Percentiles rank a stretch among this genome's conserved stretches.
Conservation (phyloP, 371 early-diverging fungal genomes). For the Syncephalis fuscata region DNA sequence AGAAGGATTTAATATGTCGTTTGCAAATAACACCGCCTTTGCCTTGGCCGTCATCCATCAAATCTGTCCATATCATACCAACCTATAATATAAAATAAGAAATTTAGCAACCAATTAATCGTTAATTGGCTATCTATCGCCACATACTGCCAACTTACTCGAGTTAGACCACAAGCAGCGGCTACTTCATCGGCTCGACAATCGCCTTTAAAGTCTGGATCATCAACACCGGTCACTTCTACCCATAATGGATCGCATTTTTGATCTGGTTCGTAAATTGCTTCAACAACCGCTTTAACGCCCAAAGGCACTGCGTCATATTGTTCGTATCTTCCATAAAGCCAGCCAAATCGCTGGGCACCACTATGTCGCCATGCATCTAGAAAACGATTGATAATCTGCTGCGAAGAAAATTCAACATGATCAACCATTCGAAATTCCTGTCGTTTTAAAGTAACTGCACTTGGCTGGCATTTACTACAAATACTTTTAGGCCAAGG, state of each 20-base stretch:
- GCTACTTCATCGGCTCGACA: conserved; percentile 36
- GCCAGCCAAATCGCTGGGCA: conserved; percentile 79
- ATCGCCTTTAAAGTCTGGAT: no score
- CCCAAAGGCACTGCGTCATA: conserved; percentile 91
- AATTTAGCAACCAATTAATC: no score
- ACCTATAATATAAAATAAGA: conserved; percentile 21
- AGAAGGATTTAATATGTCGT: conserved; percentile 83
- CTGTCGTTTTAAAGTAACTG: conserved; percentile 80
- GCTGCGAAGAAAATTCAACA: conserved; percentile 87
- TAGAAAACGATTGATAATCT: conserved; percentile 79
- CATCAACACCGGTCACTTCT: conserved; percentile 6
- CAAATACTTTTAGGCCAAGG: conserved; percentile 93
- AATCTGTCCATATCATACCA: conserved; percentile 94
- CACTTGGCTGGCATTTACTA: conserved; percentile 93
- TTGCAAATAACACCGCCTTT: conserved; percentile 72
- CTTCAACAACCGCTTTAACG: conserved; percentile 92
- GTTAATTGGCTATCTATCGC: no score
- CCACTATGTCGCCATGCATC: conserved; percentile 79
- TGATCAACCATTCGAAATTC: conserved; percentile 97
- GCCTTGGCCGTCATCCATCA: conserved; percentile 72
- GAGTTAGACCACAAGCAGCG: conserved; percentile 50
- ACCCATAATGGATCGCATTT: conserved; percentile 33
- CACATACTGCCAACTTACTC: conserved; percentile 12
- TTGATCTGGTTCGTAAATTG: conserved; percentile 93
- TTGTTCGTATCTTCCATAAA: conserved; percentile 89